phyloP scores from a whole-genome alignment of 345 rosid species.

The Brassica carinata region DNA sequence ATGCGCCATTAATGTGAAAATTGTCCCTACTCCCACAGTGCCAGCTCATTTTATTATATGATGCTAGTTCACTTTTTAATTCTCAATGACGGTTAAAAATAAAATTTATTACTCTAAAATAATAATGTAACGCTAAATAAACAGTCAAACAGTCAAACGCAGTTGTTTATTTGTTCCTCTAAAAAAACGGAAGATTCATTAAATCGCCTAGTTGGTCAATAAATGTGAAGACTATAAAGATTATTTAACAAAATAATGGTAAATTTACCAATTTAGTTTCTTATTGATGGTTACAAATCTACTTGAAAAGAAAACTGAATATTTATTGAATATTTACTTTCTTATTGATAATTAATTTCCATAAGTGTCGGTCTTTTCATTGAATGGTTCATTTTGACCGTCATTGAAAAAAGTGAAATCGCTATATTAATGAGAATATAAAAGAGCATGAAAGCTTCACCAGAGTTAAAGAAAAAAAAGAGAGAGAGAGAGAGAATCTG shows the following conservation, averaged over 20 bases:
- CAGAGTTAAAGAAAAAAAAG: neutral
- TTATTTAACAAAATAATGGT: too few species aligned
- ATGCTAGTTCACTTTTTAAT: neutral
- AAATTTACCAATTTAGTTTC: neutral
- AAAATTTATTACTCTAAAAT: neutral
- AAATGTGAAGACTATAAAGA: neutral
- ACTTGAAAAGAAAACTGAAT: neutral
- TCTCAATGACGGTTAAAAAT: neutral
- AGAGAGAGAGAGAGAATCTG: slow-evolving; percentile 16
- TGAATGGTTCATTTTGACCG: neutral
- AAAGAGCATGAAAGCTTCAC: slow-evolving; percentile 38
- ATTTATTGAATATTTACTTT: neutral
- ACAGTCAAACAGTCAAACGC: neutral
- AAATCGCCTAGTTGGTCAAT: neutral
- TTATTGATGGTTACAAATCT: neutral
- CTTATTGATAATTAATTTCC: neutral
- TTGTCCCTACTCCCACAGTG: slow-evolving; percentile 34
- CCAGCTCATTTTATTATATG: neutral
- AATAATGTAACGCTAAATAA: neutral
- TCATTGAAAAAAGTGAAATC: neutral
- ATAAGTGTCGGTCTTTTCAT: neutral
- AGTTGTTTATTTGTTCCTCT: too few species aligned
- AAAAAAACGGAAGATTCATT: neutral
- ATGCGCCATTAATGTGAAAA: slow-evolving; percentile 45
- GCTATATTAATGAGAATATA: slow-evolving; percentile 23